Conservation (phyloP, 75 land plant genomes). For the Pseudotsuga menziesii region DNA sequence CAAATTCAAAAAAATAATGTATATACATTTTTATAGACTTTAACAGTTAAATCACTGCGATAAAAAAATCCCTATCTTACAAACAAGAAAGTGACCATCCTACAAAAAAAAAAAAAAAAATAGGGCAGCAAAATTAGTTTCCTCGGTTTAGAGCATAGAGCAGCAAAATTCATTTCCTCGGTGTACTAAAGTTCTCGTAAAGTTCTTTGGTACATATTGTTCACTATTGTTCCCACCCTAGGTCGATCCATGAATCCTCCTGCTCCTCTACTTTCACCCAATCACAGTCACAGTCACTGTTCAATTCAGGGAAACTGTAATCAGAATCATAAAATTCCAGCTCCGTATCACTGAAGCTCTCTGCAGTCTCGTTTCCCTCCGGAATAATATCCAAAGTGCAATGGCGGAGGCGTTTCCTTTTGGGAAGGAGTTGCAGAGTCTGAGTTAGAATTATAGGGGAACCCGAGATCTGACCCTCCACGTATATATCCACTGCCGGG, state of each 20-base stretch:
- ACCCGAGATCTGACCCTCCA: conserved; percentile 48
- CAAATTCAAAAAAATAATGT: no score
- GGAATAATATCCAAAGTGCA: conserved; percentile 53
- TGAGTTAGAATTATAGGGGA: conserved; percentile 57
- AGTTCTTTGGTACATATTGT: no score
- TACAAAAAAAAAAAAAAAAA: no score
- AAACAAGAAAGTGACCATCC: no score
- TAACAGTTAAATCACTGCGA: no score
- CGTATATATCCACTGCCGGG: conserved; percentile 57
- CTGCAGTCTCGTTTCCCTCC: conserved; percentile 44
- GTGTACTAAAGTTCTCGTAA: no score
- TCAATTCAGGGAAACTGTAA: neutral
- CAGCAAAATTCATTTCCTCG: no score
- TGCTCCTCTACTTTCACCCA: neutral
- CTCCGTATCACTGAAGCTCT: neutral
- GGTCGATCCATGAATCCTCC: neutral
- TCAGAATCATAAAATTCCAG: neutral
- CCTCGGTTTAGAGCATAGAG: no score
- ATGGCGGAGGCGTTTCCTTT: conserved; percentile 24
- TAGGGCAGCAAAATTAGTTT: no score
- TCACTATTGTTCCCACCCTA: no score
- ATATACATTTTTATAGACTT: no score
- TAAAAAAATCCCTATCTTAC: no score
- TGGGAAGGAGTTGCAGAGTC: conserved; percentile 44
- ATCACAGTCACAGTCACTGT: neutral